Percentiles rank a stretch among this genome's conserved stretches.
These are phyloP conservation scores for Acephala macrosclerotiorum DNA, from an alignment of 2,329 filamentous ascomycete species.

Conservation along the genomic window DNA sequence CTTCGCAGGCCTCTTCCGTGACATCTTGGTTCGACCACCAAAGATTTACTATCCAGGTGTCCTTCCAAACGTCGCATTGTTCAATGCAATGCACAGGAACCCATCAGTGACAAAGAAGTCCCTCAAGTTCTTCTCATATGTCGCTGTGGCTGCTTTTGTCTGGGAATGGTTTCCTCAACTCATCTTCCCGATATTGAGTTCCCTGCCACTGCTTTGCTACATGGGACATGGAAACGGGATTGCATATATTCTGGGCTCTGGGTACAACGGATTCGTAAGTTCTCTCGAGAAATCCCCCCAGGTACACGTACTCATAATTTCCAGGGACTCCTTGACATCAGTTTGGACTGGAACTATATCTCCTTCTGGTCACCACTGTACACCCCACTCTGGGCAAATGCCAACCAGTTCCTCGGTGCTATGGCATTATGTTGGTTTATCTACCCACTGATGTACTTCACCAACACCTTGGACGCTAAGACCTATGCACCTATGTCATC, in stretches of 20 bases:
- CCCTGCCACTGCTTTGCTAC: conserved; percentile 36
- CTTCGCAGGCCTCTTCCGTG: conserved; percentile 41
- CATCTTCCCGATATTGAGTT: conserved; percentile 42
- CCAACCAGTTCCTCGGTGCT: conserved; percentile 68
- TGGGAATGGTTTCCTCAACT: conserved; percentile 45
- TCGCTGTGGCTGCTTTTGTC: conserved; percentile 39
- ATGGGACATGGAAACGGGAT: conserved; percentile 42
- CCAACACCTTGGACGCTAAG: conserved; percentile 18
- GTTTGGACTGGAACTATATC: conserved; percentile 36
- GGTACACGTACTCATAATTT: background rate
- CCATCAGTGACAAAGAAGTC: conserved; percentile 41
- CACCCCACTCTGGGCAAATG: conserved; percentile 76
- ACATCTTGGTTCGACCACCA: conserved; percentile 43
- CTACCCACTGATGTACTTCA: conserved; percentile 24
- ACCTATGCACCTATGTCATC: conserved; percentile 71
- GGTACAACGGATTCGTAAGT: conserved; percentile 41
- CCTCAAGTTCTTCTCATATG: conserved; percentile 41
- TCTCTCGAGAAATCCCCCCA: too few species aligned
- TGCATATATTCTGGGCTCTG: conserved; percentile 43
- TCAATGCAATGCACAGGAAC: conserved; percentile 45
- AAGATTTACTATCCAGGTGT: conserved; percentile 44
- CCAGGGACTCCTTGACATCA: conserved; percentile 39
- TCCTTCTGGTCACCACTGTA: conserved; percentile 56
- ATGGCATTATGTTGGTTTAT: conserved; percentile 24
- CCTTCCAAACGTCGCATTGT: conserved; percentile 42